Base-by-base conservation (phyloP, 1,284 basidiomycete species). In the Cryptococcus neoformans region DNA sequence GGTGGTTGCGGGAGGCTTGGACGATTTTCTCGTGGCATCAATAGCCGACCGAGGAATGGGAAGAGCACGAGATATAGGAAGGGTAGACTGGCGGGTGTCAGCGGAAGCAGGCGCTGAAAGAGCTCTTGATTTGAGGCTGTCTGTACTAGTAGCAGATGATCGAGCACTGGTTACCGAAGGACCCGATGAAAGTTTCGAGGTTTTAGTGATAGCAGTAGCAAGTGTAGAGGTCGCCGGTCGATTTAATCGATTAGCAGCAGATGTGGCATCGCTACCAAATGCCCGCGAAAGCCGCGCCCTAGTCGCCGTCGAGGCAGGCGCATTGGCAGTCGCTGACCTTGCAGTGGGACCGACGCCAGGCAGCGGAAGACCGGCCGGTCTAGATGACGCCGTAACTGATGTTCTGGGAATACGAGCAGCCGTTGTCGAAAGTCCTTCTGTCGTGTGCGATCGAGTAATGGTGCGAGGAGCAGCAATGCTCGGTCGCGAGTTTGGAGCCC, bases 21-120 rank as follows among this genome's bases (percentile, higher is more conserved):
- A 46, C 12, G 42, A 47, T 10, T 56, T 36, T 36, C 35, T 49
- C 8, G 34, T 17, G n/a, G 11, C 42, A 21, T 42, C 39, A 35
- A 6, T 45, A 21, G 14, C 36, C 53, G 34, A 48, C 6, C 21
- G 28, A 28, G 28, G 28, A 28, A 4, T 28, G 28, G 57, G 14
- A 10, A 42, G n/a, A 37, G 51, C 39, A 21, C 51, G 45, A 7
- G 53, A 49, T 14, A 41, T 21, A 8, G 59, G 38, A 47, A 44
- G 4, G 44, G 45, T 36, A 39, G 36, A 11, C 40, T 40, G 45
- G 21, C 41, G 49, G n/a, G 47, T 41, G 16, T 57, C 39, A 12
- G 56, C 34, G 2, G 49, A 21, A 4, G 64, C 64, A 28, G 64
- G 62, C 6, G 65, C 64, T 4, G 65, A 66, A 6, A 61, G 42